Conservation (phyloP, 2,329 filamentous ascomycete species). For the Fusarium burgessii region DNA sequence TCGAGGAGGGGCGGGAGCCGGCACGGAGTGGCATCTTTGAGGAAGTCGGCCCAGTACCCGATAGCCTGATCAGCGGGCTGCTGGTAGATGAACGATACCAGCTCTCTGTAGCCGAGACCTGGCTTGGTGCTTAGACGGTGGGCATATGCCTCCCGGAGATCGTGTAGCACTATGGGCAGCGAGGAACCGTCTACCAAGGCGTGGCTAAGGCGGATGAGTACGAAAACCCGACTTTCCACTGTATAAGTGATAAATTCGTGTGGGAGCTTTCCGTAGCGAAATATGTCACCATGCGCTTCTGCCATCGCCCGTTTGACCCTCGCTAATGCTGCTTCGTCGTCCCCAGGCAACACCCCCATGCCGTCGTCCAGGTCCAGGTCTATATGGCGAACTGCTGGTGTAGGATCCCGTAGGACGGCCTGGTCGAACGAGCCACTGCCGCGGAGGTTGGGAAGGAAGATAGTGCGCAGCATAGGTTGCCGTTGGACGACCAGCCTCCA, state of each 20-base stretch:
- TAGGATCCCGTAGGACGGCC: not conserved
- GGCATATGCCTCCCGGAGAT: not conserved
- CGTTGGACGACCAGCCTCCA: slow-evolving; percentile 8
- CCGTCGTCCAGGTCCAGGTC: not conserved
- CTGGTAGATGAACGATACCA: not conserved
- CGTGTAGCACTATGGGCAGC: not conserved
- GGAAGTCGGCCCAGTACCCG: not conserved
- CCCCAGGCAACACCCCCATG: not conserved
- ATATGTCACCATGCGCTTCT: not conserved
- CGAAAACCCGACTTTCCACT: not conserved
- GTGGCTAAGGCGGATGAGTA: not conserved
- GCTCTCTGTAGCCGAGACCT: not conserved
- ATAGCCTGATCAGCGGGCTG: not conserved
- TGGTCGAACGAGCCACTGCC: slow-evolving; percentile 18
- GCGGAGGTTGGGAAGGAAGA: slow-evolving; percentile 29
- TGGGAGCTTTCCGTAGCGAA: not conserved
- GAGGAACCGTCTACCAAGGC: not conserved
- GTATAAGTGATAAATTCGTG: not conserved
- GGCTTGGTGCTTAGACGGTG: not conserved
- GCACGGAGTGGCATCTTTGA: not conserved
- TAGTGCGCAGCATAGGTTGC: slow-evolving; percentile 4
- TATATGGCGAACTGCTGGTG: not conserved
- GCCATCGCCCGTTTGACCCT: not conserved
- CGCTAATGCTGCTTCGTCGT: not conserved
- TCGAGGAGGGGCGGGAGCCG: not conserved